phyloP scores from a whole-genome alignment of 2,329 filamentous ascomycete species.

The Claviceps quebecensis region DNA sequence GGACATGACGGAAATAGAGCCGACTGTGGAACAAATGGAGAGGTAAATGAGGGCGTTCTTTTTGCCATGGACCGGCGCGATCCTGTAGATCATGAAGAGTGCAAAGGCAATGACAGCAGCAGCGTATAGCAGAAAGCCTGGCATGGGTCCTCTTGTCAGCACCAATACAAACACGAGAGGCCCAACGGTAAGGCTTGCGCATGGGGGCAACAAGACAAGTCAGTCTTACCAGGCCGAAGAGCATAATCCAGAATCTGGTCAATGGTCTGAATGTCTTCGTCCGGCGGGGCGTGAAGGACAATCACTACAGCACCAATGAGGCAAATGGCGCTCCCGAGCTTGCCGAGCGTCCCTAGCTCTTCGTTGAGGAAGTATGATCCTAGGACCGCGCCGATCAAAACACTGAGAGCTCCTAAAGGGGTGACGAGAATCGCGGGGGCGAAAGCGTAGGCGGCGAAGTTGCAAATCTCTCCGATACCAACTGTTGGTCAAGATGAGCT shows the following conservation, averaged over 20 bases:
- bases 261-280: conserved; percentile 80
- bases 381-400: conserved; percentile 86
- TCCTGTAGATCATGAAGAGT: conserved; percentile 87
- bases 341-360: conserved; percentile 76
- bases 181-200: not conserved
- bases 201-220: conserved; percentile 10
- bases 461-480: conserved; percentile 84
- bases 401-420: conserved; percentile 81
- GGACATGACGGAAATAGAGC: conserved; percentile 96
- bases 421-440: conserved; percentile 97
- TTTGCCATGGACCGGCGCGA: conserved; percentile 81
- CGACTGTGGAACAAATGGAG: conserved; percentile 94
- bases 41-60: conserved; percentile 93
- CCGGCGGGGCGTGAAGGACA: conserved; percentile 88
- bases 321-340: conserved; percentile 90
- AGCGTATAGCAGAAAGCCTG: conserved; percentile 85
- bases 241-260: conserved; percentile 87
- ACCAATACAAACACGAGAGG: not conserved
- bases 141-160: not conserved
- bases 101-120: conserved; percentile 69
- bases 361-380: conserved; percentile 92
- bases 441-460: conserved; percentile 96
- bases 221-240: conserved; percentile 62
- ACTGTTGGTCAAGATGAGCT: conserved; percentile 36
- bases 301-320: conserved; percentile 94